A percentile compares a stretch with the other conserved stretches of the same genome.
These are phyloP conservation scores for Aspergillus uvarum DNA, from an alignment of 2,329 filamentous ascomycete genomes.

Conservation along the genomic window DNA sequence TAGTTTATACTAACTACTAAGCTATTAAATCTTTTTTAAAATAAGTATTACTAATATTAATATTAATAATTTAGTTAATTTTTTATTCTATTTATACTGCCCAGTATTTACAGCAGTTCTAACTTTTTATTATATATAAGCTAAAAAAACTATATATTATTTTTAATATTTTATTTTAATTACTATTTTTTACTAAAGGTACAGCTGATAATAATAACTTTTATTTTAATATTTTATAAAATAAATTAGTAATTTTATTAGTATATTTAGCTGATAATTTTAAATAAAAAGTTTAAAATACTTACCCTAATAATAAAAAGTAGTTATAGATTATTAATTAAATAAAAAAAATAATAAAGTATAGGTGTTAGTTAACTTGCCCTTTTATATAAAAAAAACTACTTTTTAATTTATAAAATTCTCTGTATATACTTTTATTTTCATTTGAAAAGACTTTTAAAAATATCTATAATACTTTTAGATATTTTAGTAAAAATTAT, in stretches of 20 bases:
- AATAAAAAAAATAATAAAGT: background rate
- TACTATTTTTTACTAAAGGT: too few relatives aligned
- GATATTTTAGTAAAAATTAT: background rate
- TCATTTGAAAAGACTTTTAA: background rate
- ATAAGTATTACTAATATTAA: background rate
- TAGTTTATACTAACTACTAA: background rate
- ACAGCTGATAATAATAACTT: background rate
- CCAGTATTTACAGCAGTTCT: too few relatives aligned
- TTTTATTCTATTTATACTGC: too few relatives aligned
- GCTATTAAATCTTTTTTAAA: background rate
- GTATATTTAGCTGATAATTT: background rate
- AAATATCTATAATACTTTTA: background rate
- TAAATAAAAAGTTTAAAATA: constrained; percentile 3
- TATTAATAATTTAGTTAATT: background rate
- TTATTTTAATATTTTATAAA: background rate
- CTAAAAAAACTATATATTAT: background rate
- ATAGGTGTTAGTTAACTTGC: too few relatives aligned
- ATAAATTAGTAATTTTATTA: constrained; percentile 4
- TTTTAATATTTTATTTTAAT: background rate
- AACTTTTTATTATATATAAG: too few relatives aligned
- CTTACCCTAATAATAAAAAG: constrained; percentile 9
- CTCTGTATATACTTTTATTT: background rate
- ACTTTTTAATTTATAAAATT: background rate
- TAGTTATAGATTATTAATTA: background rate
- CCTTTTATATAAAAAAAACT: background rate